Base-by-base conservation (phyloP, 371 early-diverging fungal genomes). In the Mortierella sp. region DNA sequence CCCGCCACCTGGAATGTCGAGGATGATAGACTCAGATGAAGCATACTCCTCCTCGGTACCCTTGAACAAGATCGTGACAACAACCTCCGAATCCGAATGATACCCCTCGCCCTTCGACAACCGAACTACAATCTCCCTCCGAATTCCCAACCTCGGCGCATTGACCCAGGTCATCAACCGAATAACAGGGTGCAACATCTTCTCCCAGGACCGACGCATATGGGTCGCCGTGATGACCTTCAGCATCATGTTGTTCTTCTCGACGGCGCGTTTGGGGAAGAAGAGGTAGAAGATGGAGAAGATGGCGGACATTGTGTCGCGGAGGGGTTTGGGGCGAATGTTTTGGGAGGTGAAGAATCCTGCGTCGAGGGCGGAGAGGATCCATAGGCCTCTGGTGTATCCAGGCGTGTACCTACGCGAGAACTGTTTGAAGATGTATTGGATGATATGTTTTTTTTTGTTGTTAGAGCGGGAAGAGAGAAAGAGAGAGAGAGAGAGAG, bases 261-360 rank as follows among this genome's bases (percentile, higher is more conserved):
- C 95, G 51, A 97, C 95, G 0, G 97, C 99, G 18, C 92, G 90
- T 76, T 96, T 95, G 1, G 98, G 95, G 87, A 93, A 95, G n/a
- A 97, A 91, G 29, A 98, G 88, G 78, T 98, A 99, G 74, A 95
- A 94, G 14, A 92, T 71, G 0, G 96, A 91, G 80, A 98, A 96
- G 11, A 97, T 68, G 8, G 98, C 81, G 0, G 96, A 94, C 74
- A 95, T 82, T 4, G 95, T 81, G 82, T 98, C 96, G 12, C 97
- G 91, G 35, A 97, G 78, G 81, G 91, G 90, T 70, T 90, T 90
- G 0, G 98, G 97, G 35, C 91, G 90, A 38, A 98, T 89, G 48
- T 91, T 85, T 95, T 97, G 96, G 14, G 97, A 97, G 3, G 98
- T 97, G 83, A 97, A 95, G 87, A 98, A 98, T 0, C 99, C 99